Base-by-base conservation (phyloP, 768 basidiomycete species). In the Termitomyces sp. region DNA sequence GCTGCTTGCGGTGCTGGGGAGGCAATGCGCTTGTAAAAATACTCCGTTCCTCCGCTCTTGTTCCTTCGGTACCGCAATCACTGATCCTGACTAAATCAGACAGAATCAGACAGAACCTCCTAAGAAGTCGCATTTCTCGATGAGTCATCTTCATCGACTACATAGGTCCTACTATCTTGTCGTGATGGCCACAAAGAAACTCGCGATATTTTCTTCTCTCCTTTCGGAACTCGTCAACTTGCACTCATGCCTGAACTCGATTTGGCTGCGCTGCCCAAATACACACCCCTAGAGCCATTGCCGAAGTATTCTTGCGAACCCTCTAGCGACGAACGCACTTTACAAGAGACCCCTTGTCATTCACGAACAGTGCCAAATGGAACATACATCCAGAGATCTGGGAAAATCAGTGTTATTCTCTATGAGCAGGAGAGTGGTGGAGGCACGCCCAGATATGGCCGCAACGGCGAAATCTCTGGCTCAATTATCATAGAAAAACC, bases 251-350 rank as follows among this genome's bases (percentile, higher is more conserved):
- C n/a, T 20, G 57, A 59, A 34, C n/a, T 38, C 11, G 57, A 38
- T 12, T 34, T 48, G 38, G 58, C 58, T 34, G 11, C 29, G 7
- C 46, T 85, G 40, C 85, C 88, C n/a, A 68, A 69, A 8, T 89
- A 89, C 68, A 77, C 83, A 0, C 77, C 82, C 1, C 81, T 86
- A 7, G 71, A 73, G 4, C 82, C 82, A 20, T 77, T 81, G 1
- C 88, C 88, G 1, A 69, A 73, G 6, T 91, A 90, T 67, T 85
- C 88, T 52, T 78, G 70, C 43, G 78, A 80, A 32, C 86, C 83
- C 34, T 69, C 77, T 4, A 74, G 72, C 3, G 83, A 79, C 31
- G 88, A 89, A 66, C 73, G 76, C 57, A 75, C 76, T 17, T 79
- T 89, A 10, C 81, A 84, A 47, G 77, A 76, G 48, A 81, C 84